Percentiles rank a stretch among this genome's conserved stretches.
phyloP scores from a whole-genome alignment of 148 eudicot genomes.

The Euryodendron excelsum region DNA sequence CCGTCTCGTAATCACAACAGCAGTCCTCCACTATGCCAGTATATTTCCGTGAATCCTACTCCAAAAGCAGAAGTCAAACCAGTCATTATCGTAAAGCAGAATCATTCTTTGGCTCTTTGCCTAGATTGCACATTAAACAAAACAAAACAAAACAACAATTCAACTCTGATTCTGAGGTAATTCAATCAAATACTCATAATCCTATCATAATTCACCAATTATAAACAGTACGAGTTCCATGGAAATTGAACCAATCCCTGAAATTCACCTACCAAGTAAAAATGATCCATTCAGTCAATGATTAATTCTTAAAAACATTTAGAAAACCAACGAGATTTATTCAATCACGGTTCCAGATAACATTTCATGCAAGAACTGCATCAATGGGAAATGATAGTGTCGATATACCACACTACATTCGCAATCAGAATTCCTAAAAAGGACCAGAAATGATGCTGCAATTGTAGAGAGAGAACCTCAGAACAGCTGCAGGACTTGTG shows the following conservation, averaged over 20 bases:
- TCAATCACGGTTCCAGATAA: too few relatives aligned
- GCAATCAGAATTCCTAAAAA: neutral
- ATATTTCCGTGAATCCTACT: conserved; percentile 72
- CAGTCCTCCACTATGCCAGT: conserved; percentile 94
- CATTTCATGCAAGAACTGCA: too few relatives aligned
- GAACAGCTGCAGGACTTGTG: conserved; percentile 48
- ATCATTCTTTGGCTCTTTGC: neutral
- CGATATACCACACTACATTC: neutral
- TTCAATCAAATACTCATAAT: conserved; percentile 2
- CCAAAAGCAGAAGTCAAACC: conserved; percentile 8
- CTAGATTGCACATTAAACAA: neutral
- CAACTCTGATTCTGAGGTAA: neutral
- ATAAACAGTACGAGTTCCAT: neutral
- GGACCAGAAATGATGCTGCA: neutral
- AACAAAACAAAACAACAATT: neutral
- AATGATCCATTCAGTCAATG: neutral
- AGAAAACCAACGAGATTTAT: too few relatives aligned
- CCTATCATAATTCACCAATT: conserved; percentile 3
- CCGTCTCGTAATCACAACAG: conserved; percentile 94
- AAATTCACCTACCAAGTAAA: neutral
- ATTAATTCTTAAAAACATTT: neutral
- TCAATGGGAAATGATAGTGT: too few relatives aligned
- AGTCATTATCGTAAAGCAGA: neutral
- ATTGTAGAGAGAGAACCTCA: conserved; percentile 36
- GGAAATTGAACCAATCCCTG: neutral